Conservation (phyloP, 306 rosid species). For the Canavalia gladiata region DNA sequence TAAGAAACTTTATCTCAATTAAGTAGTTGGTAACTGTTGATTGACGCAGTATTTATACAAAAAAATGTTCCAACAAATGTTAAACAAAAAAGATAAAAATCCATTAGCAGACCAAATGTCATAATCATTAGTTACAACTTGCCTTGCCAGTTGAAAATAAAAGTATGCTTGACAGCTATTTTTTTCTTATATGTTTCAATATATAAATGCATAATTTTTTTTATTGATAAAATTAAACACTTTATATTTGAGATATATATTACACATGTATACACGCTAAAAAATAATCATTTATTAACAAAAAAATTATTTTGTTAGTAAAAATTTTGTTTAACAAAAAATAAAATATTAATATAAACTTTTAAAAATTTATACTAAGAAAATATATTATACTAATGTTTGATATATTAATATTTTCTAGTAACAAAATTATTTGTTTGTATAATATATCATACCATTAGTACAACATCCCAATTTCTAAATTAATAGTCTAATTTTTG, state of each 20-base stretch:
- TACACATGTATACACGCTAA: background rate
- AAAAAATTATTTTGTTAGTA: no score
- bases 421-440: no score
- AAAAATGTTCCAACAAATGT: background rate
- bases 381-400: no score
- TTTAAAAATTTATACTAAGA: no score
- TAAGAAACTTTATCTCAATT: background rate
- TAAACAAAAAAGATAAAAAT: background rate
- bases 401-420: no score
- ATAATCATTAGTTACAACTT: slow-evolving; percentile 18
- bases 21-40: background rate
- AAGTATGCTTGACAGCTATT: background rate
- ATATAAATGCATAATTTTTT: background rate
- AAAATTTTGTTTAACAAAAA: no score
- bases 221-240: background rate
- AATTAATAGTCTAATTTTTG: no score
- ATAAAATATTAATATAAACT: no score
- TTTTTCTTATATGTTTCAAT: background rate
- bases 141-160: slow-evolving; percentile 15
- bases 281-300: no score
- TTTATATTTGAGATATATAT: background rate
- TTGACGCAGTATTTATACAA: background rate
- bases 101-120: background rate
- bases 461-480: no score
- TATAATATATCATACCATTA: no score